Conservation (phyloP, 495 filamentous ascomycete species). For the Aspergillus biplanus region DNA sequence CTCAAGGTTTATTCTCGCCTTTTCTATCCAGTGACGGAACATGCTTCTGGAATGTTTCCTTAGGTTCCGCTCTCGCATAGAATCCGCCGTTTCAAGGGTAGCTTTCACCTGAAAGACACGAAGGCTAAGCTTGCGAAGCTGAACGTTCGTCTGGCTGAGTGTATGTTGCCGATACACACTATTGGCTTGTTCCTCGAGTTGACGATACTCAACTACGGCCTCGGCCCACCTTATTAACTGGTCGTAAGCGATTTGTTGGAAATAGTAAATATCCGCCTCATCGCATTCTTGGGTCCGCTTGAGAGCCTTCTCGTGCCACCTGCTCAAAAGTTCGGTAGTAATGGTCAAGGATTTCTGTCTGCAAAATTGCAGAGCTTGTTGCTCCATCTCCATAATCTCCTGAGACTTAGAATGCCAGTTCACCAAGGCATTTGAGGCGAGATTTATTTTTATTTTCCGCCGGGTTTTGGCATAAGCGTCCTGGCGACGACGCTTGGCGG, state of each 20-base stretch:
- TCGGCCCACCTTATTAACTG: slow-evolving; percentile 53
- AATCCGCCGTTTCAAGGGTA: slow-evolving; percentile 51
- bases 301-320: slow-evolving; percentile 48
- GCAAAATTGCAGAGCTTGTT: slow-evolving; percentile 45
- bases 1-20: slow-evolving; percentile 43
- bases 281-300: slow-evolving; percentile 41
- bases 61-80: slow-evolving; percentile 59
- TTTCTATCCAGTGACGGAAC: slow-evolving; percentile 63
- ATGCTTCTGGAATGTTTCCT: slow-evolving; percentile 58
- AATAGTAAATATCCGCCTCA: slow-evolving; percentile 48
- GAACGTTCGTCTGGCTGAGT: slow-evolving; percentile 45
- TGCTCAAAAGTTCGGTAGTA: slow-evolving; percentile 42
- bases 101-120: slow-evolving; percentile 55
- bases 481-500: slow-evolving; percentile 57
- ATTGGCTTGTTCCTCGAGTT: slow-evolving; percentile 55
- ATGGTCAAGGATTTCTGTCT: slow-evolving; percentile 42
- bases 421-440: slow-evolving; percentile 50
- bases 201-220: slow-evolving; percentile 40
- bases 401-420: slow-evolving; percentile 51
- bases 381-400: slow-evolving; percentile 43
- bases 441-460: slow-evolving; percentile 59
- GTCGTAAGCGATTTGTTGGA: slow-evolving; percentile 46
- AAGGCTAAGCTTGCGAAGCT: slow-evolving; percentile 55
- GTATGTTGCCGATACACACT: slow-evolving; percentile 50
- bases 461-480: slow-evolving; percentile 63